phyloP scores from a whole-genome alignment of 2,329 filamentous ascomycete species.

The Corynespora cassiicola region DNA sequence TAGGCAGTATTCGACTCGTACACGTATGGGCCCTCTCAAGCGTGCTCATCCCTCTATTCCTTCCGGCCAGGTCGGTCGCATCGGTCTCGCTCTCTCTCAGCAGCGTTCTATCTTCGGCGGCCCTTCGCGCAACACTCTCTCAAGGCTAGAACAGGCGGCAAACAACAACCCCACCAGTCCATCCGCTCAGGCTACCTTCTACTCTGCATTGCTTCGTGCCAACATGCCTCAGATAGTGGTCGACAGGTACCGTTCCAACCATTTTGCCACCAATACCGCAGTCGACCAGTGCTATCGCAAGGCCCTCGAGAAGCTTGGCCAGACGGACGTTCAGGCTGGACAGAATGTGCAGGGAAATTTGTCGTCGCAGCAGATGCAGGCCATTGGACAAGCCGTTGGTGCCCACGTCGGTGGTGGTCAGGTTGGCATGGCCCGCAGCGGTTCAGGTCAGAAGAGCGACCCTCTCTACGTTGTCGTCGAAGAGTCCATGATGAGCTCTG shows the following conservation, averaged over 20 bases:
- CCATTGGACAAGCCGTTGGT: constrained; percentile 81
- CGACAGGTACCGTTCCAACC: constrained; percentile 85
- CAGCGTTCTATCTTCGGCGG: constrained; percentile 54
- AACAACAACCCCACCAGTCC: constrained; percentile 91
- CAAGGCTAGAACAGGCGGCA: constrained; percentile 86
- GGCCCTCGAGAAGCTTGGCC: constrained; percentile 70
- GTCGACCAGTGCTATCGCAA: constrained; percentile 81
- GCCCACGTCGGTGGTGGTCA: constrained; percentile 73
- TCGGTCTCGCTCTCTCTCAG: constrained; percentile 50
- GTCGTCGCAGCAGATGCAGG: constrained; percentile 71
- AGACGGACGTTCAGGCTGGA: constrained; percentile 47
- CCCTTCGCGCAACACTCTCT: constrained; percentile 68
- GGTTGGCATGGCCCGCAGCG: constrained; percentile 61
- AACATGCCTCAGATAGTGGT: constrained; percentile 94
- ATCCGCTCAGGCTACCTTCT: constrained; percentile 90
- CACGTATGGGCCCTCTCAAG: constrained; percentile 41
- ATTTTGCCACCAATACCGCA: constrained; percentile 79
- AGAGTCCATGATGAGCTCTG: constrained; percentile 76
- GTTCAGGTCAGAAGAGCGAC: constrained; percentile 76
- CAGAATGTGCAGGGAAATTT: constrained; percentile 42
- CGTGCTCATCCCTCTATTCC: constrained; percentile 37
- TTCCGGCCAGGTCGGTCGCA: constrained; percentile 32
- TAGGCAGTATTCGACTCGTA: constrained; percentile 48
- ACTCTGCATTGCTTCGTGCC: constrained; percentile 85
- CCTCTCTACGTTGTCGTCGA: constrained; percentile 97